A percentile compares a stretch with the other conserved stretches of the same genome.
phyloP scores from a whole-genome alignment of 768 basidiomycete genomes.

The Wakefieldia striispora region DNA sequence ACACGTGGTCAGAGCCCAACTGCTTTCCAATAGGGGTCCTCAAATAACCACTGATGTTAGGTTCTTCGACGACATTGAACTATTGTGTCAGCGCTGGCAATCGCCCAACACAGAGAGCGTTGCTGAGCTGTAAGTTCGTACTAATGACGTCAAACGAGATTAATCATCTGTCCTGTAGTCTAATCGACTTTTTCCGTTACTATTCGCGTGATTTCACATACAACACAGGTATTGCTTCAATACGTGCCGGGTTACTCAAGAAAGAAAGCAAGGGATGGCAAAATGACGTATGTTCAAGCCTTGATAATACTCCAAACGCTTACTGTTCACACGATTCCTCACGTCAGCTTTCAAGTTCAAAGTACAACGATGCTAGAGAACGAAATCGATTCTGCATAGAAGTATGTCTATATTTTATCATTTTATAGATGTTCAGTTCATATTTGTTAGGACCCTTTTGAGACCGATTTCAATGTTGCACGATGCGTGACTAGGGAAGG shows the following conservation, averaged over 20 bases:
- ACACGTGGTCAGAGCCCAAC: conserved; percentile 60
- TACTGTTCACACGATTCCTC: conserved; percentile 8
- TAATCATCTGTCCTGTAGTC: conserved; percentile 42
- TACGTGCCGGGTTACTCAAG: conserved; percentile 82
- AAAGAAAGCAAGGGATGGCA: conserved; percentile 96
- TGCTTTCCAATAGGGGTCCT: conserved; percentile 9
- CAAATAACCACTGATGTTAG: conserved; percentile 34
- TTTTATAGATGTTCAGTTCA: conserved; percentile 1
- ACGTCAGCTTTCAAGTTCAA: conserved; percentile 45
- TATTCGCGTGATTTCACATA: conserved; percentile 93
- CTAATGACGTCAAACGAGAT: not conserved
- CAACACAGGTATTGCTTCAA: conserved; percentile 87
- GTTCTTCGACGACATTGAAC: conserved; percentile 98
- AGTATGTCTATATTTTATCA: conserved; percentile 41
- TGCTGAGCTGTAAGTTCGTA: conserved; percentile 75
- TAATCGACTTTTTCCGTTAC: conserved; percentile 98
- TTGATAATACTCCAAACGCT: not conserved
- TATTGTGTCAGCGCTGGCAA: conserved; percentile 87
- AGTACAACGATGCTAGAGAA: conserved; percentile 75
- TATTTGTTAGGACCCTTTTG: conserved; percentile 82
- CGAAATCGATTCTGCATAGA: conserved; percentile 96
- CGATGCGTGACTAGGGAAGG: conserved; percentile 97
- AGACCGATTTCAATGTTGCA: conserved; percentile 93
- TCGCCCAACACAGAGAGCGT: conserved; percentile 92
- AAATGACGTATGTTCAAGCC: conserved; percentile 65